Evolutionary conservation across 306 rosid species (phyloP), one percentile per base, ranked within the genome.

Genomic region (Dryas octopetala): DNA sequence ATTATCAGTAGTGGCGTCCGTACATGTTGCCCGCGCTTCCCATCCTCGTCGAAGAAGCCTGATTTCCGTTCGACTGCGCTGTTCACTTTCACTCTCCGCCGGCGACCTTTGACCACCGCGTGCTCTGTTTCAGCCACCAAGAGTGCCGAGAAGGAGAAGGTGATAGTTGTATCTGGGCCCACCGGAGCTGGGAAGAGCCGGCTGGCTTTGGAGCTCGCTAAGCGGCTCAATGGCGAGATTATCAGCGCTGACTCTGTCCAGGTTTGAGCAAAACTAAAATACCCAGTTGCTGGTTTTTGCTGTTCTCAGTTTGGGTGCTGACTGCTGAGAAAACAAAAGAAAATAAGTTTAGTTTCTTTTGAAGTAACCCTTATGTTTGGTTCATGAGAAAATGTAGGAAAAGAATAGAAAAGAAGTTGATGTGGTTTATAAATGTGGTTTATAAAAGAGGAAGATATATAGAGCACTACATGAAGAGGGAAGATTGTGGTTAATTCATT

Each of bases 161-260:
- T 95, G 65, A 78, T 95, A 32, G 93, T 90, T 28, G 81, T 89
- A 79, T 95, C 98, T 57, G 97, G 98, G 51, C 98, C 97, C 23
- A 95, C 97, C 47, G 98, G 97, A 40, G 86, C 97, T 40, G 97
- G 97, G 58, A 91, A 90, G 81, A 91, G 89, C 82, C 88, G 87
- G 59, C 90, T 95, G 32, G 93, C 97, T 23, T 15, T 95, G 79
- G 96, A 95, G 68, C 98, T 91, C 9, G 98, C 97, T 11, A 95
- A 89, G 86, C 89, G 81, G 80, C 89, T 91, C 83, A 85, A 89
- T 57, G 97, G 97, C 8, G 97, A 95, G 87, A 95, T 95, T 54
- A 83, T 95, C 64, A 95, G 97, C 58, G 97, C 97, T 7, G 97
- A 95, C 77, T 95, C 98, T 66, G 96, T 95, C 40, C 97, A 95